Base-by-base conservation (phyloP, 1,284 basidiomycete species). In the Tetrapyrgos nigripes region DNA sequence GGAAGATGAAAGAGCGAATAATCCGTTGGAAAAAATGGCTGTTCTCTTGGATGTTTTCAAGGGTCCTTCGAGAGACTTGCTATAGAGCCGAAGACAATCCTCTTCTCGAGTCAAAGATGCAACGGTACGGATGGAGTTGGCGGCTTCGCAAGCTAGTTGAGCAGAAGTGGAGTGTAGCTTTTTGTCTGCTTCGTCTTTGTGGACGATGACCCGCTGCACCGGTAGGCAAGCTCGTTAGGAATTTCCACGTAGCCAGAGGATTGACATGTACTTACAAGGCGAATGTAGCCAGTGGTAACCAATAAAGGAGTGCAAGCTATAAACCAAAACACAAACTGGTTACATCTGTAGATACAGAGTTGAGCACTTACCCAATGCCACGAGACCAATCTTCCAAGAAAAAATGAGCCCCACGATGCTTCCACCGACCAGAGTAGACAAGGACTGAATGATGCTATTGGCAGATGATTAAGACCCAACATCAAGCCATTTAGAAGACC, bases 131-230 rank as follows among this genome's bases (percentile, higher is more conserved):
- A 99, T 97, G 3, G 96, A 83, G 4, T 85, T 91, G 75, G 96
- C 94, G 24, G 96, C 95, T 75, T 98, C 97, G 68, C 92, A 93
- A 28, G 97, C 97, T 24, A 96, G 75, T 65, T 97, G 94, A 17
- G 96, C 94, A 21, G 92, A 94, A 4, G 77, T 76, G 65, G 92
- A 91, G 71, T 99, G 95, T 0, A 90, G 82, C 67, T 84, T 84
- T 78, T 96, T 96, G 80, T 96, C 96, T 63, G 81, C 78, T 71
- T 94, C 87, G 68, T 97, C 94, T 75, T 96, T 96, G 64, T 96
- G 77, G 0, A 95, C 88, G 61, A 93, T 88, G 56, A 92, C 87
- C 44, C 82, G 91, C 85, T 90, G 63, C 19, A n/a, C n/a, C n/a
- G n/a, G n/a, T n/a, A n/a, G n/a, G n/a, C n/a, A n/a, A n/a, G n/a